phyloP scores from a whole-genome alignment of 164 flowering plant genomes.

The Malania oleifera region DNA sequence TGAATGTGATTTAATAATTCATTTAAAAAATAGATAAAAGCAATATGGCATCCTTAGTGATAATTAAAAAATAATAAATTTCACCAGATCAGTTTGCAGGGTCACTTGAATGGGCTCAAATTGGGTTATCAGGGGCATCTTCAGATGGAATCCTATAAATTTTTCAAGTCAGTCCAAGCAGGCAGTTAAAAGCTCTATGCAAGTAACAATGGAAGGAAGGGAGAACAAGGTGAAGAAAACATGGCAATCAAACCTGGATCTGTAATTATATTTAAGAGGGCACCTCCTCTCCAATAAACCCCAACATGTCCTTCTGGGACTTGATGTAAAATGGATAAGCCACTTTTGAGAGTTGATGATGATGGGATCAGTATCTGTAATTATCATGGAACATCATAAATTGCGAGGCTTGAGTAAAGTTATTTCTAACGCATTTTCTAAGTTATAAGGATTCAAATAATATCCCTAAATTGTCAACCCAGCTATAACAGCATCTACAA shows the following conservation, averaged over 20 bases:
- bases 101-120: conserved; percentile 95
- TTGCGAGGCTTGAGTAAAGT: neutral
- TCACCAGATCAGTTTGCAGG: conserved; percentile 86
- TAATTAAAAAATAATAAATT: neutral
- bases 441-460: neutral
- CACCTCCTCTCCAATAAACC: conserved; percentile 97
- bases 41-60: neutral
- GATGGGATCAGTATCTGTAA: conserved; percentile 35
- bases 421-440: neutral
- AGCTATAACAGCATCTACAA: too few relatives aligned
- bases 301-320: conserved; percentile 99
- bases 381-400: neutral
- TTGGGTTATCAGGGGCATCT: conserved; percentile 78
- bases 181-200: neutral
- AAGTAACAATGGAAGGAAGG: neutral
- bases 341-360: conserved; percentile 19
- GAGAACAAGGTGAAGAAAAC: neutral
- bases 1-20: conserved; percentile 1
- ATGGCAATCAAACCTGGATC: conserved; percentile 59
- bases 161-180: neutral
- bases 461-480: too few relatives aligned
- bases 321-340: conserved; percentile 69
- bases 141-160: conserved; percentile 74
- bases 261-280: conserved; percentile 69
- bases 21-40: neutral